Base-by-base conservation (phyloP, 306 rosid genomes). In the Begonia loranthoides region DNA sequence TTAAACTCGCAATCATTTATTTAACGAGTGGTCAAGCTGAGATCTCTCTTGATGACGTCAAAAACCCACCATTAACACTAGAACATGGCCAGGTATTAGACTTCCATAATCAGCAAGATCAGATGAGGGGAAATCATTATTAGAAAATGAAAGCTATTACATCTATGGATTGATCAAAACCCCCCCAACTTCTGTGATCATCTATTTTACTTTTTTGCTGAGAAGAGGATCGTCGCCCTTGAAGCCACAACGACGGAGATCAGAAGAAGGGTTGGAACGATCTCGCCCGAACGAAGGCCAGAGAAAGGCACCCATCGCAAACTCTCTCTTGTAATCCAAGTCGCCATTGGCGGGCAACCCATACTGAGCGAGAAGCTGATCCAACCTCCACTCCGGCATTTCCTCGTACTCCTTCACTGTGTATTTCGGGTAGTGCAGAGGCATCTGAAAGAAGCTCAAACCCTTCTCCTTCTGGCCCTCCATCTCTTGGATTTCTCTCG, bases 341-440 rank as follows among this genome's bases (percentile, higher is more conserved):
- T 84, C 77, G 36, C 88, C 94, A 2, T 64, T 39, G 5, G 73
- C 48, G 9, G 86, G 64, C 60, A 81, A 57, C 12, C 96, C 96
- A 58, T 88, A 84, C 53, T 84, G 81, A n/a, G 72, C 47, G 15
- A 87, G 88, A 16, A 87, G 81, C 4, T 62, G 15, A 55, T 88
- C 71, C 3, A 88, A 73, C 75, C 74, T 81, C 94, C 94, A 77
- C 65, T 84, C 86, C 0, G 93, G 86, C 94, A 87, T 84, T 58
- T 73, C 59, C 56, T 68, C 57, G 47, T 87, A 87, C 56, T 83
- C 96, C 62, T 76, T 74, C 49, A 66, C 59, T n/a, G 68, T 70
- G 68, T 80, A 83, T 73, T 77, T 80, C 22, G 85, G 94, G 39
- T 83, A 80, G 73, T 80, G 94, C 44, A 87, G 77, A 1, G 94